Base-by-base conservation (phyloP, 1,284 basidiomycete species). In the Moniliophthora roreri region DNA sequence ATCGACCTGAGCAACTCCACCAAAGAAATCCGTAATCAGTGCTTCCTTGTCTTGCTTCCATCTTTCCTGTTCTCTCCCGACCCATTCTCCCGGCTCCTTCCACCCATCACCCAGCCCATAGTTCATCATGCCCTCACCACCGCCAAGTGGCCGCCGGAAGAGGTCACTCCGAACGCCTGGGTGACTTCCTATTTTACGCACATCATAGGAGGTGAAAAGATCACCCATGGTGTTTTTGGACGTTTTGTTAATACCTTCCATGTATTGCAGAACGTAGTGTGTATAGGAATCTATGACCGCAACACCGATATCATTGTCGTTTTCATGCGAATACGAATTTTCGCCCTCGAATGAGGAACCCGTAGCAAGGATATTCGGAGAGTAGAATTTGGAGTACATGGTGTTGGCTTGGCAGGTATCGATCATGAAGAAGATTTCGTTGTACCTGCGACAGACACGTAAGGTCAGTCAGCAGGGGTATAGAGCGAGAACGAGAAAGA, bases 351-450 rank as follows among this genome's bases (percentile, higher is more conserved):
- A 71, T 6, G 93, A 92, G 0, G 92, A 95, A 0, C 95, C 97
- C 0, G 94, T 95, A 0, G 96, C 95, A 6, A 98, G 82, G 41
- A 99, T 89, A 64, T 98, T 95, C 0, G 96, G 95, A 1, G 93
- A 95, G 72, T 98, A 98, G 62, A 98, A 87, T 63, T 94, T 91
- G 41, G 89, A 87, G 66, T 93, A 97, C 86, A 99, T 89, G 0
- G 93, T 94, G 65, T 95, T 97, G 21, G 96, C 97, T 71, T 99
- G 95, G 64, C 97, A 99, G 0, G 96, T 99, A 67, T 99, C 96
- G 59, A 97, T 89, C 91, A 98, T 97, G 77, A 98, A 98, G 63
- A 99, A 83, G 37, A 99, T 86, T 69, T 96, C 93, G 69, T 98
- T 96, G 75, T 98, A 99, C 53, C 93, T 94, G 60, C 5, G n/a